Base-by-base conservation (phyloP, 257 asterid genomes). In the Linaria vulgaris region DNA sequence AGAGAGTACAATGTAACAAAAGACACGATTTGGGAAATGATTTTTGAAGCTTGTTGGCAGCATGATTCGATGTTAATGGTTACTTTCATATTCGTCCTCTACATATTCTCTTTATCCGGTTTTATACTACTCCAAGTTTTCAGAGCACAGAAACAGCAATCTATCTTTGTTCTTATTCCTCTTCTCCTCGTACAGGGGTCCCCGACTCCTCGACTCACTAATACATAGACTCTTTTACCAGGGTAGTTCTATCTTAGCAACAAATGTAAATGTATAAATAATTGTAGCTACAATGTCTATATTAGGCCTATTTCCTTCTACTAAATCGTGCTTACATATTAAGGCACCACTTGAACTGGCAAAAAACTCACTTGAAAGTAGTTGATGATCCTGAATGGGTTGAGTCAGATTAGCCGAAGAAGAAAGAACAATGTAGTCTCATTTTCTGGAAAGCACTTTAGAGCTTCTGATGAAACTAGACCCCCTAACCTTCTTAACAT, bases 401-500 rank as follows among this genome's bases (percentile, higher is more conserved):
- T 50, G 56, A 25, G 10, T 51, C 19, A 2, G 34, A 2, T 23
- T 37, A 31, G 41, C 2, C 31, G 17, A 49, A 39, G 8, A 68
- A 30, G 21, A 20, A 46, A 39, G 56, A 49, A 41, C 24, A 59
- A 58, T 11, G 45, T 49, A 27, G 39, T 44, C 41, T 13, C 43
- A 57, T 46, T n/a, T 53, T 24, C 61, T 27, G 34, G 54, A 66
- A 54, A 61, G 23, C 14, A 59, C 25, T 56, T 34, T 22, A 37
- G 41, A 34, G 1, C 68, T 76, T 48, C 71, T 31, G 59, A 79
- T 69, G 61, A 75, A 79, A 72, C 82, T 88, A 27, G 82, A 79
- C 17, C 87, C 88, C 72, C 90, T 78, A 4, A 68, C 72, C 68
- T 87, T 85, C 67, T 76, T 76, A 62, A 80, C 90, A 54, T 79